A percentile compares a stretch with the other conserved stretches of the same genome.
These are phyloP conservation scores for Venustampulla echinocandica DNA, from an alignment of 495 filamentous ascomycete species.

Conservation along the genomic window DNA sequence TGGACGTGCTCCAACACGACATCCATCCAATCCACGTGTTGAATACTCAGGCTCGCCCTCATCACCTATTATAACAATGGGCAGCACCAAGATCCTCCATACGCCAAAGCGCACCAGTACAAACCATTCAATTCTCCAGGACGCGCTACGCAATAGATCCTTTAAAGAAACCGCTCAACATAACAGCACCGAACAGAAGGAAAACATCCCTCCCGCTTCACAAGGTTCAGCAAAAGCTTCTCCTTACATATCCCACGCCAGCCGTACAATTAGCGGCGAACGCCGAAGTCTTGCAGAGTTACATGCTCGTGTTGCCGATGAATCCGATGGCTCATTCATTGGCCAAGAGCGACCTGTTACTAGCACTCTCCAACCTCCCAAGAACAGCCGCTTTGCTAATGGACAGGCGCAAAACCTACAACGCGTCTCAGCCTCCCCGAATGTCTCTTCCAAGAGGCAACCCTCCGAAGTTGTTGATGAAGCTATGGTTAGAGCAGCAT, in stretches of 20 bases:
- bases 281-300: conserved; percentile 24
- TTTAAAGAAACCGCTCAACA: too few species aligned
- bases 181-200: conserved; percentile 3
- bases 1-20: conserved; percentile 4
- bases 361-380: conserved; percentile 23
- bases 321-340: conserved; percentile 26
- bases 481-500: background rate
- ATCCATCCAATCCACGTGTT: background rate
- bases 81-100: background rate
- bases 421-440: background rate
- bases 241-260: conserved; percentile 18
- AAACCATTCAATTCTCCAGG: too few species aligned
- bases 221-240: conserved; percentile 2
- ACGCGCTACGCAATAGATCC: background rate
- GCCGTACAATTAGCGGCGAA: conserved; percentile 11
- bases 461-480: background rate
- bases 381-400: conserved; percentile 16
- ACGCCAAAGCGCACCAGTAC: conserved; percentile 1
- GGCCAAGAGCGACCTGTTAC: conserved; percentile 24
- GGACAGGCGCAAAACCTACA: conserved; percentile 2
- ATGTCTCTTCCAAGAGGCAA: conserved; percentile 2
- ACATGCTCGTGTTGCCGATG: conserved; percentile 27
- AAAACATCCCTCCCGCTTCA: conserved; percentile 8
- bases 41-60: conserved; percentile 8
- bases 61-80: conserved; percentile 9